Percentiles rank a stretch among this genome's conserved stretches.
Evolutionary conservation across 139 green algal genomes (phyloP).

Genomic region (Chlorella sp.): DNA sequence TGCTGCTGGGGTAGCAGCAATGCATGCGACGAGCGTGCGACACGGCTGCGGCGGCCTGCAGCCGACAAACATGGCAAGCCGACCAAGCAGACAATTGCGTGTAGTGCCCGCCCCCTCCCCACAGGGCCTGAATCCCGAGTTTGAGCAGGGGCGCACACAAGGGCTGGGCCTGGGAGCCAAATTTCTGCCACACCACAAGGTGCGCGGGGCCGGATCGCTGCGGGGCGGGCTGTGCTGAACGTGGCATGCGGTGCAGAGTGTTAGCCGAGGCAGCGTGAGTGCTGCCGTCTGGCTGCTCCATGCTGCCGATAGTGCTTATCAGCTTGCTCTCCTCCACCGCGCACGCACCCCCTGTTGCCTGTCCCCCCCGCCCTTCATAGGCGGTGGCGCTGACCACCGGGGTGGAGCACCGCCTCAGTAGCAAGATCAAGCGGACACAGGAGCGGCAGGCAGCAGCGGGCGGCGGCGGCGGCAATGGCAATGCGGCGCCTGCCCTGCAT

Average conservation of each 20-base stretch:
- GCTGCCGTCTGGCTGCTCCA: neutral
- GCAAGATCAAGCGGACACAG: constrained; percentile 22
- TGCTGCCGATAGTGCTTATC: neutral
- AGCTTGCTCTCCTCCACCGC: no score
- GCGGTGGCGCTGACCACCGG: constrained; percentile 15
- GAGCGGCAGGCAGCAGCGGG: neutral
- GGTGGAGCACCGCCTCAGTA: constrained; percentile 19
- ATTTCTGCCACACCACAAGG: constrained; percentile 37
- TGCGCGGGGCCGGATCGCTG: neutral
- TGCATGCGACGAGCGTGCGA: no score
- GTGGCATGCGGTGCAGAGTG: no score
- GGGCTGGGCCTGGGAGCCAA: constrained; percentile 37
- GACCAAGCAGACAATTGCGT: no score
- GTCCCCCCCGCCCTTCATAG: neutral
- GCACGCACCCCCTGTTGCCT: no score
- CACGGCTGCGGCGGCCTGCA: no score
- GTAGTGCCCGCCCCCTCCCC: no score
- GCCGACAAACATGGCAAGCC: no score
- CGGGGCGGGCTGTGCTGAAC: no score
- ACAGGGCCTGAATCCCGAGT: constrained; percentile 16
- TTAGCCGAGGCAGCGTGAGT: no score
- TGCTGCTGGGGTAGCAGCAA: no score
- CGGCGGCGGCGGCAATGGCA: neutral
- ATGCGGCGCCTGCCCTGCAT: neutral
- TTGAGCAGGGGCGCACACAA: constrained; percentile 7